Percentiles rank a stretch among this genome's conserved stretches.
These are phyloP conservation scores for Pneumocystis canis DNA, from an alignment of 1,139 yeast species.

Conservation along the genomic window DNA sequence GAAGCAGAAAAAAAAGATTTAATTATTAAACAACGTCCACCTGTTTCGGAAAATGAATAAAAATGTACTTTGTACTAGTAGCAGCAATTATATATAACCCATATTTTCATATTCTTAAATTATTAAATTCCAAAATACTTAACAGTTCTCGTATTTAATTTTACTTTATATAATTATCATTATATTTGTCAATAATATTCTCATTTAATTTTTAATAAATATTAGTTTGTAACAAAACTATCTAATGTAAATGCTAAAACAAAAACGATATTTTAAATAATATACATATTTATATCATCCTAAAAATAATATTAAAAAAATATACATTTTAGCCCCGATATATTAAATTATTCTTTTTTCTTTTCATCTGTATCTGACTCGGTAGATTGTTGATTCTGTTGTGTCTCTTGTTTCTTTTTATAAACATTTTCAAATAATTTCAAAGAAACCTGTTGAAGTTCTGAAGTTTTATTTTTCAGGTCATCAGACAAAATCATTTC, in stretches of 20 bases:
- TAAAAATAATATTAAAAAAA: neutral
- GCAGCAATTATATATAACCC: neutral
- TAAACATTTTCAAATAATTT: constrained; percentile 91
- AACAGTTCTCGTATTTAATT: too few species aligned
- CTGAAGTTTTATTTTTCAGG: constrained; percentile 86
- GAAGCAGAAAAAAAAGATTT: constrained; percentile 54
- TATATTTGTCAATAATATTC: too few species aligned
- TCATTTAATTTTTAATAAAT: neutral
- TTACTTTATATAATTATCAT: too few species aligned
- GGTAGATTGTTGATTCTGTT: neutral
- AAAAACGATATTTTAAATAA: neutral
- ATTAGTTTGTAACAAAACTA: neutral
- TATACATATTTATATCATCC: neutral
- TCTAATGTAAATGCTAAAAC: neutral
- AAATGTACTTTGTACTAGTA: neutral
- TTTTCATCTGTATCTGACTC: neutral
- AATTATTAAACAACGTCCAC: neutral
- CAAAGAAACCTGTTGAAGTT: constrained; percentile 80
- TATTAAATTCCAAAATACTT: too few species aligned
- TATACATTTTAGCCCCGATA: neutral
- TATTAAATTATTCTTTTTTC: neutral
- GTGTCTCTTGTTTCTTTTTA: constrained; percentile 42
- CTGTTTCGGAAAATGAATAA: neutral
- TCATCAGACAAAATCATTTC: constrained; percentile 58
- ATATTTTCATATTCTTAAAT: too few species aligned